Percentiles rank a stretch among this genome's conserved stretches.
Conservation (phyloP, 1,284 basidiomycete genomes). For the Rhodotorula sp. region DNA sequence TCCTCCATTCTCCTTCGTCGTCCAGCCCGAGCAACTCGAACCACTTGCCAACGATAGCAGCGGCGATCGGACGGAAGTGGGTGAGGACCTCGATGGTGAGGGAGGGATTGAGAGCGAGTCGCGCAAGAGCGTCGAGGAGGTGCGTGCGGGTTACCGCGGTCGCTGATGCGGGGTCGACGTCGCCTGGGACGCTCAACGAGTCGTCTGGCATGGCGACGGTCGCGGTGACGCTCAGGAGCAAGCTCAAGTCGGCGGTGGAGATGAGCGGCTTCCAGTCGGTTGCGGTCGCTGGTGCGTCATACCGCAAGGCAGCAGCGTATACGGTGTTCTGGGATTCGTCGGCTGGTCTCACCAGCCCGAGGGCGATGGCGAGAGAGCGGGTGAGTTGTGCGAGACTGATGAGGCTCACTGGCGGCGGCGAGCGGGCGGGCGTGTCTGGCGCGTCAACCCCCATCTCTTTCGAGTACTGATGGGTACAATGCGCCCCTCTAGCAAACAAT, state of each 20-base stretch:
- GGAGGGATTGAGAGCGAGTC: conserved; percentile 43
- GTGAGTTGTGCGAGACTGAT: no score
- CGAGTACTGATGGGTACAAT: no score
- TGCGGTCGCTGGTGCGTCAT: conserved; percentile 1
- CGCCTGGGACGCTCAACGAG: conserved; percentile 10
- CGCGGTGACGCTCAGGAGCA: conserved; percentile 24
- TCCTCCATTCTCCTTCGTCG: conserved; percentile 19
- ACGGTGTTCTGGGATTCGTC: neutral
- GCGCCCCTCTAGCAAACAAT: no score
- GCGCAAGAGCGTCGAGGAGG: conserved; percentile 43
- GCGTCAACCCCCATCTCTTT: no score
- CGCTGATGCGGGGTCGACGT: neutral
- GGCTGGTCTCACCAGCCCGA: neutral
- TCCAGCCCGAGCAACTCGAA: conserved; percentile 40
- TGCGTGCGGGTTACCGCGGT: neutral
- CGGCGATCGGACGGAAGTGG: conserved; percentile 45
- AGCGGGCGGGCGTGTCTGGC: no score
- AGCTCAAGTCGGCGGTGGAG: conserved; percentile 23
- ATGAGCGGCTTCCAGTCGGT: conserved; percentile 23
- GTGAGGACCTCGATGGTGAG: conserved; percentile 44
- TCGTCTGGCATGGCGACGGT: conserved; percentile 1
- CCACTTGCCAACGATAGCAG: conserved; percentile 45
- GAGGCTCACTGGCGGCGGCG: no score
- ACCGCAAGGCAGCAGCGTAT: neutral
- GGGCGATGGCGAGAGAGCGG: no score